A percentile compares a stretch with the other conserved stretches of the same genome.
phyloP scores from a whole-genome alignment of 129 eudicot genomes.

The Apium graveolens region DNA sequence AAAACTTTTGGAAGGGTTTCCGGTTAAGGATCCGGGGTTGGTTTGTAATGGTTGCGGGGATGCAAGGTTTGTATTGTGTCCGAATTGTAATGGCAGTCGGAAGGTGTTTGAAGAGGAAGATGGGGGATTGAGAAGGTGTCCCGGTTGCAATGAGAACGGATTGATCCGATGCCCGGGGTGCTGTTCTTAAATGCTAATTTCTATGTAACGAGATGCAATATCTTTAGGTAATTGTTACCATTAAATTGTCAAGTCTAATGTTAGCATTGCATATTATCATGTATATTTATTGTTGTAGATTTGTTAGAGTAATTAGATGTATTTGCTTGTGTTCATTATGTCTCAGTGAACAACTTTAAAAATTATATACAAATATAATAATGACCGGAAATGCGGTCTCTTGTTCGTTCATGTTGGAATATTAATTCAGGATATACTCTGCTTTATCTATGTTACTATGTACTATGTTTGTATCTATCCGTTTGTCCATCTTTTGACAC shows the following conservation, averaged over 20 bases:
- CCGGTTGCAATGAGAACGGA: constrained; percentile 85
- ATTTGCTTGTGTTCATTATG: constrained; percentile 21
- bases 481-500: neutral
- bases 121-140: constrained; percentile 56
- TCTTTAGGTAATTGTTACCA: constrained; percentile 11
- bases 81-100: constrained; percentile 74
- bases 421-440: neutral
- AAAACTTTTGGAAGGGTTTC: constrained; percentile 57
- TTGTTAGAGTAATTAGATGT: constrained; percentile 10
- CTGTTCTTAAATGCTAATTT: constrained; percentile 42
- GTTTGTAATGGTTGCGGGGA: constrained; percentile 82
- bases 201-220: constrained; percentile 11
- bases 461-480: neutral
- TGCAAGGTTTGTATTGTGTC: constrained; percentile 73
- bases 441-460: neutral
- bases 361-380: constrained; percentile 9
- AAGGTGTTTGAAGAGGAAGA: constrained; percentile 73
- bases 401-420: neutral
- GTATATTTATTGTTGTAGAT: constrained; percentile 14
- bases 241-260: constrained; percentile 5
- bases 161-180: constrained; percentile 70
- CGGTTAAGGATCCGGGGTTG: constrained; percentile 33
- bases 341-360: constrained; percentile 22
- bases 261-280: neutral
- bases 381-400: neutral